phyloP scores from a whole-genome alignment of 2,329 filamentous ascomycete species.

The Arthrocladium fulminans region DNA sequence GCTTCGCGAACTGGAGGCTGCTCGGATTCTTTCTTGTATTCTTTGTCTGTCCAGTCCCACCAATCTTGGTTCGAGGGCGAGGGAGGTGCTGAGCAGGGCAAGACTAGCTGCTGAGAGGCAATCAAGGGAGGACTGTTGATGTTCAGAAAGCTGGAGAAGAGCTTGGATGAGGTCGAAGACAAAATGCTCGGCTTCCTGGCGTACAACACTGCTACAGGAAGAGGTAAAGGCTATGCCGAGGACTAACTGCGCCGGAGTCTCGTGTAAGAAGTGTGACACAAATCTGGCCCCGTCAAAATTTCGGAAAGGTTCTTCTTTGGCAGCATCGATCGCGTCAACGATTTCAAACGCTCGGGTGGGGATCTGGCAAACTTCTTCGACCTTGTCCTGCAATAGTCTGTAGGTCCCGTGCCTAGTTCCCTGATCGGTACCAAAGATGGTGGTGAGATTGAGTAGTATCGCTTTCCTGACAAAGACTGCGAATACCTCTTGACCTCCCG shows the following conservation, averaged over 20 bases:
- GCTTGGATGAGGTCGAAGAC: constrained; percentile 12
- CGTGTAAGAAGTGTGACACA: constrained; percentile 90
- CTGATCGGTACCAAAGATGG: constrained; percentile 70
- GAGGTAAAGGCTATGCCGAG: constrained; percentile 82
- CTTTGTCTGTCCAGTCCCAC: constrained; percentile 16
- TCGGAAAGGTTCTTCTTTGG: constrained; percentile 84
- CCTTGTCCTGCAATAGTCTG: constrained; percentile 69
- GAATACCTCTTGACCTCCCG: constrained; percentile 98
- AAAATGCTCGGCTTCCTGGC: constrained; percentile 56
- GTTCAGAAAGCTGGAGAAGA: constrained; percentile 15
- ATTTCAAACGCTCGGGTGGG: constrained; percentile 79
- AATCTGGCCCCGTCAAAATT: constrained; percentile 96
- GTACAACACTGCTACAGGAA: constrained; percentile 69
- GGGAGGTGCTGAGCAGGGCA: constrained; percentile 16
- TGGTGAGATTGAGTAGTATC: constrained; percentile 78
- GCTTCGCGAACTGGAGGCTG: background rate
- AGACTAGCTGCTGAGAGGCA: constrained; percentile 9
- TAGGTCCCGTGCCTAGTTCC: constrained; percentile 73
- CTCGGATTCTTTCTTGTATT: constrained; percentile 14
- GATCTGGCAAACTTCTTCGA: constrained; percentile 76
- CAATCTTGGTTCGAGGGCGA: constrained; percentile 14
- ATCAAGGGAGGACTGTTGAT: constrained; percentile 7
- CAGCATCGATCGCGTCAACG: constrained; percentile 83
- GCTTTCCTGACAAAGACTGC: constrained; percentile 91
- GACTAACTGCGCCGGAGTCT: constrained; percentile 77